phyloP scores from a whole-genome alignment of 345 rosid genomes.

The Barbarea vulgaris region DNA sequence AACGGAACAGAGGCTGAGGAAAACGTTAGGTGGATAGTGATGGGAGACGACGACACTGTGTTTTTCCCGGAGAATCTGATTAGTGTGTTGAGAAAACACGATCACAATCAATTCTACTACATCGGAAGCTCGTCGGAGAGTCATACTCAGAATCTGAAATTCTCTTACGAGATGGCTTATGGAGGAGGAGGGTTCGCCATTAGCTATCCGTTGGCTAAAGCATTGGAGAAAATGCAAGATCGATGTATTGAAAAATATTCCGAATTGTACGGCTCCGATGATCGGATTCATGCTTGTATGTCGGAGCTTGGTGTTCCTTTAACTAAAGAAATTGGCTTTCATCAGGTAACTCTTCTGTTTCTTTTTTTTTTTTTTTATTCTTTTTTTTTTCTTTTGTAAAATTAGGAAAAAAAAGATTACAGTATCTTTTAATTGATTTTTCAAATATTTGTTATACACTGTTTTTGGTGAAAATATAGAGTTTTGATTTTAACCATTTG shows the following conservation, averaged over 20 bases:
- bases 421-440: not conserved
- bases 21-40: conserved; percentile 75
- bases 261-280: conserved; percentile 71
- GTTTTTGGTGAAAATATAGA: not conserved
- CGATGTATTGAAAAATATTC: conserved; percentile 65
- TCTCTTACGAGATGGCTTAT: conserved; percentile 75
- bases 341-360: conserved; percentile 62
- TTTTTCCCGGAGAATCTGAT: conserved; percentile 67
- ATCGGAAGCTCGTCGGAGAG: conserved; percentile 78
- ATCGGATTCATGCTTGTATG: conserved; percentile 87
- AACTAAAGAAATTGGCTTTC: conserved; percentile 71
- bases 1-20: conserved; percentile 43
- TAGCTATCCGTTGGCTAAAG: conserved; percentile 67
- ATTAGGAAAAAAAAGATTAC: not conserved
- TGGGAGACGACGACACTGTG: conserved; percentile 91
- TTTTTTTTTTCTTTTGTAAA: not conserved
- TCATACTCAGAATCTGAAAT: conserved; percentile 68
- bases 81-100: conserved; percentile 63
- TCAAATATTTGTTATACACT: not conserved
- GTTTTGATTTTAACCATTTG: not conserved
- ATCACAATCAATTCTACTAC: conserved; percentile 66
- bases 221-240: conserved; percentile 65
- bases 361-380: not conserved
- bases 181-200: conserved; percentile 96
- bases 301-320: conserved; percentile 89